Base-by-base conservation (phyloP, 2,329 filamentous ascomycete species). In the Beauveria brongniartii region DNA sequence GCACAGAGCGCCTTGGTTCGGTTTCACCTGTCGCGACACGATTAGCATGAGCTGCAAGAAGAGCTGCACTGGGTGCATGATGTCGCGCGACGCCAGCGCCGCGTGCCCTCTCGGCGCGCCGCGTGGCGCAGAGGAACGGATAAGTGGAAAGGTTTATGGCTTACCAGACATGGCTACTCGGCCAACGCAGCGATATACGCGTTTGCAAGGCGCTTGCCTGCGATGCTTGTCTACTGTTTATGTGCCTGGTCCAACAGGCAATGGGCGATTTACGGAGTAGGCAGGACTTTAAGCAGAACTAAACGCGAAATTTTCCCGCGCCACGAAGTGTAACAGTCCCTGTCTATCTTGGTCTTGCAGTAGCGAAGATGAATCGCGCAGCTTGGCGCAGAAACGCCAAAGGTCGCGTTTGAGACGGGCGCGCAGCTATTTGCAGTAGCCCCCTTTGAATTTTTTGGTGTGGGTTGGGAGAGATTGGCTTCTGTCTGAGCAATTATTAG, bases 1-100 rank as follows among this genome's bases (percentile, higher is more conserved):
- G 89, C 66, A 94, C 92, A 48, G 94, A 99, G 72, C 94, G 90
- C 73, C 94, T 89, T 62, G 92, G 90, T 82, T 97, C 93, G 62
- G 77, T 74, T 74, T 85, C 81, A 72, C 73, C 73, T 75, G 67
- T 22, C 43, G 22, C 22, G 37, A 7, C 12, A 10, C 14, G 30
- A 56, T 64, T 57, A 64, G 62, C 53, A 55, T 50, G 60, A 53
- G 60, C 54, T 61, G 61, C 12, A 64, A 41, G 24, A 50, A 34
- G 40, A 12, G 22, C 9, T 24, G 69, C 67, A 69, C 67, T 65
- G 54, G 61, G 55, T 53, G 59, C 55, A 64, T 24, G 26, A 30
- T 55, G 61, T 62, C 55, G 61, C 61, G 56, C 53, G 53, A 57
- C 53, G 55, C 37, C 51, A 51, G 10, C 9, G 9, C 37, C 4